Evolutionary conservation across 2,329 filamentous ascomycete species (phyloP), one percentile per base, ranked within the genome.

Genomic region (Fusarium drepaniforme): DNA sequence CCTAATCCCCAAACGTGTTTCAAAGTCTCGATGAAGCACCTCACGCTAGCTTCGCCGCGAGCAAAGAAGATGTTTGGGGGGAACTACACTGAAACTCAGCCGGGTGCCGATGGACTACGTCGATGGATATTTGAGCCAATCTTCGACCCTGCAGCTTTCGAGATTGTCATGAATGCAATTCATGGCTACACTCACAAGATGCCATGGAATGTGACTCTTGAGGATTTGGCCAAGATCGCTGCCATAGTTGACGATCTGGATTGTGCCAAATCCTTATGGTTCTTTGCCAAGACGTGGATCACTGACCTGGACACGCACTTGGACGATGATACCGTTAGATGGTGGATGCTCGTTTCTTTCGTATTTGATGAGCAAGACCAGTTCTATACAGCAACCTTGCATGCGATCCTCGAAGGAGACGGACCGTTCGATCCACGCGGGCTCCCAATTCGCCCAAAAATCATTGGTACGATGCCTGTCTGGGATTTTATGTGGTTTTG

Each of bases 1-100:
- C 33, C 33, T 33, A 11, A 33, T 33, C 3, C 13, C 37, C 35
- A 42, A 25, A 9, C 40, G 1, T 4, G n/a, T 4, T 56, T 58
- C 30, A 67, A 38, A 7, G 65, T 68, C 13, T 71, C 65, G 7
- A 57, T 60, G 30, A 71, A 68, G 25, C 65, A 68, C 58, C 65
- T 71, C 11, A 13, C 38, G 8, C 1, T 65, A 2, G 68, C 60
- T 2, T 64, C 68, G 2, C 65, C 37, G 1, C 60, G 68, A 7
- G 65, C 68, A 3, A 44, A 61, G 8, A 21, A 2, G 8, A 71
- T 71, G 65, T 65, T 71, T 35, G 15, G 12, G 1, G 60, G 60
- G 1, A 35, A 35, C 11, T 68, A 38, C 15, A 12, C 16, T 3
- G 60, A 71, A 4, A 18, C 57, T 7, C 60, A 18, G 1, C 40